Conservation (phyloP, 306 rosid species). For the Betula pendula region DNA sequence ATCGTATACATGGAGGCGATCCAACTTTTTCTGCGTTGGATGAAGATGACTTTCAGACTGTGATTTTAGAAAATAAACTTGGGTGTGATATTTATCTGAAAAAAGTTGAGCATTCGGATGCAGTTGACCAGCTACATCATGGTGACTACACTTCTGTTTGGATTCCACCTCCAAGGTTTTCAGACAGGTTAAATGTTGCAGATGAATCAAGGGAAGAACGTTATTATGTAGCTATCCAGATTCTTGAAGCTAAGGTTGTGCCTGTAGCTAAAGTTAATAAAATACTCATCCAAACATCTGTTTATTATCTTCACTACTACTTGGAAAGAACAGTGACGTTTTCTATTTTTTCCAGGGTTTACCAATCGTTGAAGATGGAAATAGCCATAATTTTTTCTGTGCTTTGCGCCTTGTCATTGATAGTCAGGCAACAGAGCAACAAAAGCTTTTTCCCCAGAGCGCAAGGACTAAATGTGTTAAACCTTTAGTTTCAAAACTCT, state of each 20-base stretch:
- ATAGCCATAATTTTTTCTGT: conserved; percentile 91
- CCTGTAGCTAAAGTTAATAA: conserved; percentile 25
- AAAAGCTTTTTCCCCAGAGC: conserved; percentile 96
- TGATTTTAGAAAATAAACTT: conserved; percentile 81
- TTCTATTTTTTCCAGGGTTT: conserved; percentile 59
- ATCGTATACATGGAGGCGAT: conserved; percentile 48
- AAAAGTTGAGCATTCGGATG: conserved; percentile 57
- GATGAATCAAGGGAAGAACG: conserved; percentile 83
- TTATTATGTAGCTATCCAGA: conserved; percentile 78
- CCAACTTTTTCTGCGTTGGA: conserved; percentile 80
- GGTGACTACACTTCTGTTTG: conserved; percentile 73
- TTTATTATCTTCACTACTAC: not conserved
- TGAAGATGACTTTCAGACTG: conserved; percentile 92
- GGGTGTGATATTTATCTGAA: conserved; percentile 81
- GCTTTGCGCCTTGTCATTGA: conserved; percentile 90
- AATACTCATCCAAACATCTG: not conserved
- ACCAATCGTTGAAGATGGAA: conserved; percentile 84
- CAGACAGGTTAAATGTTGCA: conserved; percentile 81
- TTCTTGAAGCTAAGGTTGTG: conserved; percentile 88
- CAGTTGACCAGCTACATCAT: conserved; percentile 53
- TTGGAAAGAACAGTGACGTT: conserved; percentile 11
- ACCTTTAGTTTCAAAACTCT: conserved; percentile 52
- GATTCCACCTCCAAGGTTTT: conserved; percentile 92
- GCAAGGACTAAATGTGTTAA: conserved; percentile 97
- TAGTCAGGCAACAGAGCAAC: conserved; percentile 82